Evolutionary conservation across 1,139 yeast species (phyloP).

Genomic region (Magnusiomyces suaveolens): DNA sequence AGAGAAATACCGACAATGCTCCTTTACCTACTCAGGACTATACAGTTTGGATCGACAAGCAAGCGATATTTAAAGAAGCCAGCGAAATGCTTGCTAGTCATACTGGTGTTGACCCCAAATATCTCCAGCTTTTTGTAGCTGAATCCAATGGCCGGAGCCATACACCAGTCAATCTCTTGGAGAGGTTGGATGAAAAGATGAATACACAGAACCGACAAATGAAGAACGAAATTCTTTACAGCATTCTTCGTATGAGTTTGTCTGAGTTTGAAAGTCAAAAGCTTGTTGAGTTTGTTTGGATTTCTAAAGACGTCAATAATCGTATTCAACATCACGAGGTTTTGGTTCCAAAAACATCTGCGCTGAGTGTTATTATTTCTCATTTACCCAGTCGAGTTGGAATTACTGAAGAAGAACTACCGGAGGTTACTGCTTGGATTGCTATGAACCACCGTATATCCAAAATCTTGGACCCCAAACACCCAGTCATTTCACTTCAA

Average conservation of each 20-base stretch:
- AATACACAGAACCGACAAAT: background rate
- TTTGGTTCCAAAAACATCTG: conserved; percentile 53
- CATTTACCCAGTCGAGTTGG: conserved; percentile 49
- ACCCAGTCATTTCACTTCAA: conserved; percentile 22
- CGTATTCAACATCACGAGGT: conserved; percentile 58
- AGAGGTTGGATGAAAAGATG: conserved; percentile 22
- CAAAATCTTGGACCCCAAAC: conserved; percentile 18
- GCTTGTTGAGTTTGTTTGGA: conserved; percentile 39
- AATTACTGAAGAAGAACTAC: conserved; percentile 41
- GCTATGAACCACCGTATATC: conserved; percentile 30
- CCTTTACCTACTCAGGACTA: conserved; percentile 36
- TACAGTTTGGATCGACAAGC: conserved; percentile 62
- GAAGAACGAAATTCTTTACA: conserved; percentile 42
- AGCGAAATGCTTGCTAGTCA: conserved; percentile 49
- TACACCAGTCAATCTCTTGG: conserved; percentile 35
- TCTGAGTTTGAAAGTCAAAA: conserved; percentile 71
- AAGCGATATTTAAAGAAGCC: conserved; percentile 49
- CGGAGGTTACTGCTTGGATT: conserved; percentile 52
- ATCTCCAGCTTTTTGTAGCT: conserved; percentile 48
- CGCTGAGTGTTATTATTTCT: conserved; percentile 47
- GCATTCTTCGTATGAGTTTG: conserved; percentile 62
- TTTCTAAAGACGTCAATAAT: conserved; percentile 28
- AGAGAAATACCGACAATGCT: conserved; percentile 34
- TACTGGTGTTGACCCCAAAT: conserved; percentile 49
- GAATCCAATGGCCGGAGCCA: conserved; percentile 13